phyloP scores from a whole-genome alignment of 2,329 filamentous ascomycete species.

The Cladorrhinum sp. region DNA sequence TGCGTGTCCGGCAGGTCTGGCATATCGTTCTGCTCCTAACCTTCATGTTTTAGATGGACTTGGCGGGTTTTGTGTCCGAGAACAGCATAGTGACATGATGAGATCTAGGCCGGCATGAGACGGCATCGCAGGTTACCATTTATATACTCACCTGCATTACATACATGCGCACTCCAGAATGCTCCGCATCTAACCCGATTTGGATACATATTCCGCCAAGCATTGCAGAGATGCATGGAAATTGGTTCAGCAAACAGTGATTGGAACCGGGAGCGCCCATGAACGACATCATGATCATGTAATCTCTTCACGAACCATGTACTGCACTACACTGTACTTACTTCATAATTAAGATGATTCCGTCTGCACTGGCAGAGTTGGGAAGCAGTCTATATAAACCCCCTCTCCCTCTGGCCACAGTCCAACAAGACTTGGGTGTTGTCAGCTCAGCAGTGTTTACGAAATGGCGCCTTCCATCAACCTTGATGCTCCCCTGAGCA shows the following conservation, averaged over 20 bases:
- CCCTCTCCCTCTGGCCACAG: background rate
- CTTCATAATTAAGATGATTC: no score
- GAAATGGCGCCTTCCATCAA: constrained; percentile 12
- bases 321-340: no score
- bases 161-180: background rate
- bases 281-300: background rate
- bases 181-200: constrained; percentile 9
- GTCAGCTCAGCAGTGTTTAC: no score
- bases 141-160: background rate
- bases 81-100: background rate
- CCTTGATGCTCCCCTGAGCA: constrained; percentile 21
- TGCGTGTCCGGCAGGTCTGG: constrained; percentile 19
- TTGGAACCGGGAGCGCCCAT: background rate
- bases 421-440: no score
- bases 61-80: constrained; percentile 15
- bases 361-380: background rate
- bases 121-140: background rate
- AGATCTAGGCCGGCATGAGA: background rate
- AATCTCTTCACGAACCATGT: background rate
- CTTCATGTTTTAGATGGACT: constrained; percentile 18
- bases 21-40: constrained; percentile 20
- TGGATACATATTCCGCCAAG: constrained; percentile 16
- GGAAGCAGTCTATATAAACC: background rate
- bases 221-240: background rate
- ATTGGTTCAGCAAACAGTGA: background rate